Percentiles rank a stretch among this genome's conserved stretches.
Conservation (phyloP, 768 basidiomycete species). For the Mycena maculata region DNA sequence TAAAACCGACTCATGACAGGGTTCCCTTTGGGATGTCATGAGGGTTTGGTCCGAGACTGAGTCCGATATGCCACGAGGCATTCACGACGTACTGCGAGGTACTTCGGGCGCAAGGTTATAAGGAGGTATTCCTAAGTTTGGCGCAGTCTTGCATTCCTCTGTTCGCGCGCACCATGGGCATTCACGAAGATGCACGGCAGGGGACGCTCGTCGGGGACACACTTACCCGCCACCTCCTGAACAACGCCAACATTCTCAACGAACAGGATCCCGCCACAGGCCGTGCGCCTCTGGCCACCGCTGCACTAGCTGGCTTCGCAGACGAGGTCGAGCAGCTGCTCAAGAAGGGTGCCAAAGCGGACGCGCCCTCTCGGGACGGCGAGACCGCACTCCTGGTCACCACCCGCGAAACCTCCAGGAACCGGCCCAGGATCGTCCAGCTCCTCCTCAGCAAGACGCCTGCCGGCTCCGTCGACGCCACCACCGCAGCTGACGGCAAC, state of each 20-base stretch:
- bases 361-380: constrained; percentile 23
- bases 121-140: not conserved
- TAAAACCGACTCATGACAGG: constrained; percentile 35
- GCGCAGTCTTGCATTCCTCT: not conserved
- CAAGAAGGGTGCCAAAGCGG: constrained; percentile 9
- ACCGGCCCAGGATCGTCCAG: constrained; percentile 22
- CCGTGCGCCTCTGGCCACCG: constrained; percentile 19
- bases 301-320: constrained; percentile 18
- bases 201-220: constrained; percentile 15
- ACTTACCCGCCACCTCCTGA: constrained; percentile 8
- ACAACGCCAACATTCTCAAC: constrained; percentile 17
- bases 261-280: constrained; percentile 16
- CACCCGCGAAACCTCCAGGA: not conserved
- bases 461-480: constrained; percentile 18
- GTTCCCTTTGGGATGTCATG: not conserved
- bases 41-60: not conserved
- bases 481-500: constrained; percentile 23
- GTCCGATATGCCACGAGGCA: constrained; percentile 3
- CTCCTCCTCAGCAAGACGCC: constrained; percentile 23
- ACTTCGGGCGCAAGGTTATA: constrained; percentile 4
- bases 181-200: constrained; percentile 24
- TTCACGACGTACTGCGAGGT: constrained; percentile 2
- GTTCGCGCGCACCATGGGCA: constrained; percentile 9
- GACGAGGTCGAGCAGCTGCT: constrained; percentile 19
- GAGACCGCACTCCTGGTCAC: constrained; percentile 21